Percentiles rank a stretch among this genome's conserved stretches.
These are phyloP conservation scores for Hyaloperonospora arabidopsidis DNA, from an alignment of 352 stramenopile genomes.

Conservation along the genomic window DNA sequence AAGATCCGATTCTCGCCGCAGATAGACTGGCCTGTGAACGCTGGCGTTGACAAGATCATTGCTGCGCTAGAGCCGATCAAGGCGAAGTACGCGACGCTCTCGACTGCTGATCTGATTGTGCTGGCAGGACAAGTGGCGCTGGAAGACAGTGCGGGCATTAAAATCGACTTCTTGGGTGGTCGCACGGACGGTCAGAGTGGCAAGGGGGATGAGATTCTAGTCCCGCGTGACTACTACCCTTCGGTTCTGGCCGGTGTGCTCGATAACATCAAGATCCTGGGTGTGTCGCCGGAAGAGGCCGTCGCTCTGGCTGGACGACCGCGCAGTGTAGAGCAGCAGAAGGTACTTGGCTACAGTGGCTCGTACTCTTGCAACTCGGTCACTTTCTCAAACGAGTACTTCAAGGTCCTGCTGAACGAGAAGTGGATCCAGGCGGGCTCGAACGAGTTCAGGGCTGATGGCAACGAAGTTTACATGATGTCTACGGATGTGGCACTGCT, in stretches of 20 bases:
- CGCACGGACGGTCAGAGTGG: constrained; percentile 71
- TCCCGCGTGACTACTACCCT: constrained; percentile 77
- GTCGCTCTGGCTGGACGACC: constrained; percentile 88
- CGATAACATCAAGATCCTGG: constrained; percentile 89
- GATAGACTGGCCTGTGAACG: constrained; percentile 82
- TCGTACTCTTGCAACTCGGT: constrained; percentile 71
- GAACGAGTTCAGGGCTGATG: constrained; percentile 20
- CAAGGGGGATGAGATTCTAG: constrained; percentile 74
- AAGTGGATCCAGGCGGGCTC: constrained; percentile 15
- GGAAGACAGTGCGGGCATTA: constrained; percentile 14
- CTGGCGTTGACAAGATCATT: constrained; percentile 66
- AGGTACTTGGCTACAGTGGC: constrained; percentile 71
- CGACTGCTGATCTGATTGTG: constrained; percentile 90
- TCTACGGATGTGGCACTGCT: constrained; percentile 22
- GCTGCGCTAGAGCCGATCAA: constrained; percentile 80
- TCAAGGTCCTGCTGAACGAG: constrained; percentile 26
- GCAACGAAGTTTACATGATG: constrained; percentile 27
- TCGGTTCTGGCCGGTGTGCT: constrained; percentile 75
- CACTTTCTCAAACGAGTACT: constrained; percentile 73
- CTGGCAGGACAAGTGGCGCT: constrained; percentile 52
- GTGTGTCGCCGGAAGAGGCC: constrained; percentile 87
- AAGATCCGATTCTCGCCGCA: constrained; percentile 78
- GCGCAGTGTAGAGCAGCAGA: constrained; percentile 86
- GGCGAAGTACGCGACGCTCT: constrained; percentile 76
- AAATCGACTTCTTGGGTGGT: constrained; percentile 30